Percentiles rank a stretch among this genome's conserved stretches.
Conservation (phyloP, 2,329 filamentous ascomycete genomes). For the Lojkania enalia region DNA sequence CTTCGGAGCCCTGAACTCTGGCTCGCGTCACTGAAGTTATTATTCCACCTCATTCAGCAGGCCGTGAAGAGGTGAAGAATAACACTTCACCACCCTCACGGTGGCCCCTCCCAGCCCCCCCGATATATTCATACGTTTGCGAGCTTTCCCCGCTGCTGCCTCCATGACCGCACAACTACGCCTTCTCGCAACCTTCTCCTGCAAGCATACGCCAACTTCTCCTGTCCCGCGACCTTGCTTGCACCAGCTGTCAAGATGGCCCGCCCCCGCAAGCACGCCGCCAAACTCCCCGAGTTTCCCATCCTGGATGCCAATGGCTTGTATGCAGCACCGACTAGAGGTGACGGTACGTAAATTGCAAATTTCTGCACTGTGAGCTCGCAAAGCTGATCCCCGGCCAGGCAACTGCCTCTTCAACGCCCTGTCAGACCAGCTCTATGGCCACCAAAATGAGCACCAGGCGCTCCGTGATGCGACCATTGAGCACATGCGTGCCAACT, state of each 20-base stretch:
- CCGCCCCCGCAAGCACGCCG: constrained; percentile 29
- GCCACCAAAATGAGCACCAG: constrained; percentile 59
- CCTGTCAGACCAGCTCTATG: constrained; percentile 68
- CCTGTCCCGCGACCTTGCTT: constrained; percentile 35
- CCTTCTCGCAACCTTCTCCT: constrained; percentile 30
- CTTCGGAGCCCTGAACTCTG: too few relatives aligned
- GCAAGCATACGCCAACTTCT: constrained; percentile 31
- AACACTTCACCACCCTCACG: constrained; percentile 24
- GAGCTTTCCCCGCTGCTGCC: constrained; percentile 11
- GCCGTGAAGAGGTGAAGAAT: too few relatives aligned
- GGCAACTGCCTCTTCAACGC: constrained; percentile 73
- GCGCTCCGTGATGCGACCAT: constrained; percentile 64
- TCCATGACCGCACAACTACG: constrained; percentile 29
- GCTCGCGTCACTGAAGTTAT: too few relatives aligned
- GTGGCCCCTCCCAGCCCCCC: constrained; percentile 25
- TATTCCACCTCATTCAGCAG: too few relatives aligned
- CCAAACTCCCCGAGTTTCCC: constrained; percentile 54
- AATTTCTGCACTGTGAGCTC: constrained; percentile 9
- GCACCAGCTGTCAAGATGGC: constrained; percentile 36
- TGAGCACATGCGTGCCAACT: constrained; percentile 63
- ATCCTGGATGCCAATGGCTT: constrained; percentile 60
- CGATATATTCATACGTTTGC: not conserved
- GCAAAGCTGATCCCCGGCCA: constrained; percentile 43
- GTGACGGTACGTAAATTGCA: constrained; percentile 60
- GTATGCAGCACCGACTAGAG: constrained; percentile 62